Conservation (phyloP, 139 green algal species). For the Pseudopediastrum boryanum region DNA sequence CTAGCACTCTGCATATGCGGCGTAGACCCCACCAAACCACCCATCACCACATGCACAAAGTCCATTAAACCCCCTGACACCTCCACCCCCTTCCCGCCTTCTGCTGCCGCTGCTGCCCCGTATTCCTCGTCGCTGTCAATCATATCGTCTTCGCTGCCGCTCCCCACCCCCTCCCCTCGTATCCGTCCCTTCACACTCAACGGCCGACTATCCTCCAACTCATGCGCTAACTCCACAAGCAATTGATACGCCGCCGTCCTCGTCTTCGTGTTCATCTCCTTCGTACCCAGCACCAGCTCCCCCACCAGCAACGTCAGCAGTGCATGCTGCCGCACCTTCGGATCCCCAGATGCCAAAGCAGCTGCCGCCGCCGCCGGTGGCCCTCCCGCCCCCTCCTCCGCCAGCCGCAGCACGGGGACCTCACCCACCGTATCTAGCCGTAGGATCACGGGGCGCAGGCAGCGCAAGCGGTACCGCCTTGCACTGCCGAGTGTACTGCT, state of each 20-base stretch:
- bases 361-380: slow-evolving; percentile 16
- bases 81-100: slow-evolving; percentile 13
- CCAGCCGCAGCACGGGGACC: not conserved
- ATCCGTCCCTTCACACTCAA: not conserved
- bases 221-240: slow-evolving; percentile 73
- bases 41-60: slow-evolving; percentile 85
- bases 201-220: slow-evolving; percentile 58
- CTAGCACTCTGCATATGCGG: slow-evolving; percentile 85
- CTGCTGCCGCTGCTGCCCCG: not conserved
- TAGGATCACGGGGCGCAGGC: slow-evolving; percentile 53
- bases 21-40: slow-evolving; percentile 73
- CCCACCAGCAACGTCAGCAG: slow-evolving; percentile 67
- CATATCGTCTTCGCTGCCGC: slow-evolving; percentile 18
- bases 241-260: slow-evolving; percentile 85
- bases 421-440: slow-evolving; percentile 33
- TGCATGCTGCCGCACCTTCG: not conserved
- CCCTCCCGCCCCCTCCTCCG: not conserved
- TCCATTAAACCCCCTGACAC: slow-evolving; percentile 68
- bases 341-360: not conserved
- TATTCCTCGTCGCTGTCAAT: slow-evolving; percentile 24
- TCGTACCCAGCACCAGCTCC: slow-evolving; percentile 94
- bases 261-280: slow-evolving; percentile 92
- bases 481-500: slow-evolving; percentile 62
- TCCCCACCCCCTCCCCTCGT: not conserved
- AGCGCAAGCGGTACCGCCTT: slow-evolving; percentile 82